Evolutionary conservation across 176 grass and related monocot genomes (phyloP), one percentile per base, ranked within the genome.

Genomic region (Saccharum officinarum): DNA sequence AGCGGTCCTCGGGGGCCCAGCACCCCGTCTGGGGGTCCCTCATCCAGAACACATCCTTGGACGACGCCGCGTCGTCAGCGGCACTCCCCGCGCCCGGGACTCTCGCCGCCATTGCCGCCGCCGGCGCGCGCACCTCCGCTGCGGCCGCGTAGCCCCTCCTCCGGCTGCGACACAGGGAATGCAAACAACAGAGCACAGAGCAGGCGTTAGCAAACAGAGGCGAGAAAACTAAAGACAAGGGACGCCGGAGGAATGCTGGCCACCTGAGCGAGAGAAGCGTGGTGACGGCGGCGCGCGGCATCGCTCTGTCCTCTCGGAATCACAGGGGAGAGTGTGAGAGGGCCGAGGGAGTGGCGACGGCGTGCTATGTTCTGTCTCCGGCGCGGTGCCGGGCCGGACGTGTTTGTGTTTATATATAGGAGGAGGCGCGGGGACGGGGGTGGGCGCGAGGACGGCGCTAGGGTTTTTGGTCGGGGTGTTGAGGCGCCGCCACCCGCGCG

Each of bases 31-130:
- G 83, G 7, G 92, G 92, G 42, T 94, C 86, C 71, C 83, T 86
- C 92, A 89, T 91, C 92, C 92, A 94, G 69, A 73, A 91, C 6
- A 82, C n/a, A 30, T 89, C 79, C 79, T 64, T 64, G 42, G 79
- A 7, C 41, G 77, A 11, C 22, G 41, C n/a, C 23, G 49, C 64
- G 0, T 15, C 12, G 64, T 1, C 12, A 0, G 7, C 16, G 0
- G 30, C 67, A 1, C 57, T 36, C 7, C 40, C 46, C 2, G 39
- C 11, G 15, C 14, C 33, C 3, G 68, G 54, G 3, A 34, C 66
- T 14, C 52, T 70, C 16, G 15, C 83, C 4, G 70, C 34, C 73
- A 59, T 65, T 14, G 41, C 59, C 37, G 33, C 78, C 18, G 30
- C 10, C 13, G 82, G 3, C 10, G 50, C 33, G 7, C 52, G 41